Base-by-base conservation (phyloP, 495 filamentous ascomycete species). In the Articulospora tetracladia region DNA sequence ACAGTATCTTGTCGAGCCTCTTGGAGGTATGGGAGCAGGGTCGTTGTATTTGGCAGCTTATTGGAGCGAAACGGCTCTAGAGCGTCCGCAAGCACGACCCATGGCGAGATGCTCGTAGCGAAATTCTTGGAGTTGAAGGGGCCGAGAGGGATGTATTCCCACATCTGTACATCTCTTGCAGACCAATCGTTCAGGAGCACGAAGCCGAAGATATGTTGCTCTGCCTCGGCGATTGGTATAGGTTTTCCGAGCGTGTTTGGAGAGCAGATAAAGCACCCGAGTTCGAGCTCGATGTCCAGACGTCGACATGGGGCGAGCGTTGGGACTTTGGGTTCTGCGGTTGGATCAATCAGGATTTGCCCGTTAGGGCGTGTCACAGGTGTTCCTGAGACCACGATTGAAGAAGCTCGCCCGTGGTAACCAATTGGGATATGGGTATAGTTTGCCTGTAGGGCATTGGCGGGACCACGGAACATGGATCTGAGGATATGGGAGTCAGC, bases 101-200 rank as follows among this genome's bases (percentile, higher is more conserved):
- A 98, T 0, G 92, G 81, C 55, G 86, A 90, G 60, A 97, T 89
- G 1, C 83, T 89, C 0, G 92, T 94, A n/a, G 85, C 91, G 72
- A 97, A 96, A 71, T 94, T 96, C 81, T 98, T 98, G 6, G 84
- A 78, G 61, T 90, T 93, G 75, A 98, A 97, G 1, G 93, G 93
- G 0, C 90, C 90, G 24, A 94, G 73, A 2, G 90, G 90, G 1
- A 91, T 75, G 65, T 93, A 95, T 73, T 97, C 93, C 92, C 92
- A 97, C 4, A 79, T 77, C 71, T 97, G 93, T 47, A 97, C 87
- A 68, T 97, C 93, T 53, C 93, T 78, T 11, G 92, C 93, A 61
- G 87, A 92, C 93, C 93, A 97, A 72, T 97, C 93, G 72, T 97
- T 97, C 78, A 97, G 81, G 51, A 97, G 75, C 1, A 97, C 93